phyloP scores from a whole-genome alignment of 1,139 yeast genomes.

The Protomyces inundatus region DNA sequence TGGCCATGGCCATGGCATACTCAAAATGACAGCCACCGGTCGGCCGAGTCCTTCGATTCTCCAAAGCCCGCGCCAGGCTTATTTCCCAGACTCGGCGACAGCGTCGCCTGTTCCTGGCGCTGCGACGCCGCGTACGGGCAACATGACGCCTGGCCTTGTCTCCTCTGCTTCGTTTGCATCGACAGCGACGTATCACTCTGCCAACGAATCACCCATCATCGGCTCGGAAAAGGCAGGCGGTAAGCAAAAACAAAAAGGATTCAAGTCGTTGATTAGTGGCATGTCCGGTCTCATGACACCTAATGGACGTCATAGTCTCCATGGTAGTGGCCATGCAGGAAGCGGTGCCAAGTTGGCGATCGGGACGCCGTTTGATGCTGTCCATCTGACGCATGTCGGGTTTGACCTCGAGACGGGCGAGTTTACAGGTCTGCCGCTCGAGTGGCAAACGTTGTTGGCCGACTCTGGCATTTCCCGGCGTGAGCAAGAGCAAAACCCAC shows the following conservation, averaged over 20 bases:
- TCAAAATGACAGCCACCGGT: background rate
- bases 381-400: conserved; percentile 91
- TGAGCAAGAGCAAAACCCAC: conserved; percentile 87
- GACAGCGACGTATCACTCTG: background rate
- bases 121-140: background rate
- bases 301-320: background rate
- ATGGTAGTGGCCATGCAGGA: background rate
- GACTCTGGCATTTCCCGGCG: conserved; percentile 80
- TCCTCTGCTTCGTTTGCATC: background rate
- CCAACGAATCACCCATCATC: background rate
- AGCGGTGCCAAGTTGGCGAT: conserved; percentile 47
- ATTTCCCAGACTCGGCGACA: background rate
- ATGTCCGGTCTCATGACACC: conserved; percentile 9
- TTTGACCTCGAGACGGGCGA: conserved; percentile 76
- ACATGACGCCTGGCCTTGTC: background rate
- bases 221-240: background rate
- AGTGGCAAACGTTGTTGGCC: conserved; percentile 78
- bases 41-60: background rate
- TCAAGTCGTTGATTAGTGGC: conserved; percentile 13
- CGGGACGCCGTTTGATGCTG: conserved; percentile 83
- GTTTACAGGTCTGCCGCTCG: conserved; percentile 84
- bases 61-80: background rate
- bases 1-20: background rate
- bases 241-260: conserved; percentile 1
- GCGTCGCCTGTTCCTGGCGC: background rate